Evolutionary conservation across 768 basidiomycete species (phyloP).

Genomic region (Rhizopogon vinicolor): DNA sequence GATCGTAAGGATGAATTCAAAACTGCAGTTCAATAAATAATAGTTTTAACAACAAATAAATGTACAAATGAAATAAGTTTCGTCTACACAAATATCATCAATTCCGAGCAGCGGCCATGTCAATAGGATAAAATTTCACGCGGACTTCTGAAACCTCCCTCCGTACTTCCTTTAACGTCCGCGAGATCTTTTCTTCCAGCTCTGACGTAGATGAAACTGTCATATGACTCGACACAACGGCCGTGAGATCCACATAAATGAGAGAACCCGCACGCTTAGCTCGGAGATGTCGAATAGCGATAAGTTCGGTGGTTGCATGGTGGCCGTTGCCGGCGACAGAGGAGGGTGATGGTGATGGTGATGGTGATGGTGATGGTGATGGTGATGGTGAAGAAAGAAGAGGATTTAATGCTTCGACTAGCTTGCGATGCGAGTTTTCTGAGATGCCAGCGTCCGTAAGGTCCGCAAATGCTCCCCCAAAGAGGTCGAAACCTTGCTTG

Average conservation of each 20-base stretch:
- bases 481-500: slow-evolving; percentile 65
- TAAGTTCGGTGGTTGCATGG: slow-evolving; percentile 26
- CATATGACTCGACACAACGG: slow-evolving; percentile 56
- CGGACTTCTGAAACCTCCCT: slow-evolving; percentile 72
- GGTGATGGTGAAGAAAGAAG: slow-evolving; percentile 36
- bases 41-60: background rate
- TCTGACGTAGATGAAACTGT: slow-evolving; percentile 53
- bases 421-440: slow-evolving; percentile 40
- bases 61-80: background rate
- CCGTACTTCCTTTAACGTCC: slow-evolving; percentile 47
- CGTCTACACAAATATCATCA: background rate
- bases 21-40: no score
- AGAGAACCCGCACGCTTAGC: slow-evolving; percentile 77
- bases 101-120: slow-evolving; percentile 1
- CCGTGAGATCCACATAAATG: slow-evolving; percentile 79
- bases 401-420: slow-evolving; percentile 55
- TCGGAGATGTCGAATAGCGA: slow-evolving; percentile 51
- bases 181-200: slow-evolving; percentile 60
- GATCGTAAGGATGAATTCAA: no score
- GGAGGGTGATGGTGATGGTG: slow-evolving; percentile 18
- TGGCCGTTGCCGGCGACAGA: slow-evolving; percentile 5
- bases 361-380: slow-evolving; percentile 22
- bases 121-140: slow-evolving; percentile 53
- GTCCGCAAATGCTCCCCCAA: slow-evolving; percentile 71
- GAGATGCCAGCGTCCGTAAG: slow-evolving; percentile 83